Percentiles rank a stretch among this genome's conserved stretches.
Conservation (phyloP, 2,329 filamentous ascomycete species). For the Trichophaea hybrida region DNA sequence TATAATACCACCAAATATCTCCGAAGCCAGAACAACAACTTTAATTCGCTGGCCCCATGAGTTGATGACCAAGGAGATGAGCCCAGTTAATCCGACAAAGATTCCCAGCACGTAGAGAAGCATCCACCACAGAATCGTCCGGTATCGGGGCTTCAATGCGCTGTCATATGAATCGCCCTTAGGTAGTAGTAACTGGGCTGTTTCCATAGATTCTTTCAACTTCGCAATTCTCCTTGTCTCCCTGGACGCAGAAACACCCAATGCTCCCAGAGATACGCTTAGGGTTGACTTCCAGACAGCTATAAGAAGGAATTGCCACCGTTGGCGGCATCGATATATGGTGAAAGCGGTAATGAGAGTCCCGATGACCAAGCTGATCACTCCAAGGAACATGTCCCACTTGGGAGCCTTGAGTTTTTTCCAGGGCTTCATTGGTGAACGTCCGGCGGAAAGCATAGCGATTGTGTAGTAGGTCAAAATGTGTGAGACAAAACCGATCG, state of each 20-base stretch:
- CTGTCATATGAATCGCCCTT: neutral
- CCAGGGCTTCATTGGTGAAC: neutral
- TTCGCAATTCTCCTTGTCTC: neutral
- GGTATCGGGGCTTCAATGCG: too few species aligned
- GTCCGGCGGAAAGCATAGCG: neutral
- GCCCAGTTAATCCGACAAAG: neutral
- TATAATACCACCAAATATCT: too few species aligned
- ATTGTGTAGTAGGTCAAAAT: constrained; percentile 3
- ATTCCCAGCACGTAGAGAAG: neutral
- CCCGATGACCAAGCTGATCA: neutral
- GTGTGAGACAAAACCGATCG: neutral
- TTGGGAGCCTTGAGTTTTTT: neutral
- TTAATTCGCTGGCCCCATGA: neutral
- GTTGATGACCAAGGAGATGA: neutral
- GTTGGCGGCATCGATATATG: constrained; percentile 1
- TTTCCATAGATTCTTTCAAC: neutral
- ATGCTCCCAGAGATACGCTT: neutral
- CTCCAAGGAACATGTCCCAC: neutral
- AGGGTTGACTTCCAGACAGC: neutral
- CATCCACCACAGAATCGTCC: neutral
- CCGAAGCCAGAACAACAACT: too few species aligned
- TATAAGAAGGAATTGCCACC: constrained; percentile 2
- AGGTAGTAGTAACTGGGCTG: too few species aligned
- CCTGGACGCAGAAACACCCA: neutral
- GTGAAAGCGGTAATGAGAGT: neutral